Conservation (phyloP, 176 grass and related monocot species). For the Hyparrhenia diplandra region DNA sequence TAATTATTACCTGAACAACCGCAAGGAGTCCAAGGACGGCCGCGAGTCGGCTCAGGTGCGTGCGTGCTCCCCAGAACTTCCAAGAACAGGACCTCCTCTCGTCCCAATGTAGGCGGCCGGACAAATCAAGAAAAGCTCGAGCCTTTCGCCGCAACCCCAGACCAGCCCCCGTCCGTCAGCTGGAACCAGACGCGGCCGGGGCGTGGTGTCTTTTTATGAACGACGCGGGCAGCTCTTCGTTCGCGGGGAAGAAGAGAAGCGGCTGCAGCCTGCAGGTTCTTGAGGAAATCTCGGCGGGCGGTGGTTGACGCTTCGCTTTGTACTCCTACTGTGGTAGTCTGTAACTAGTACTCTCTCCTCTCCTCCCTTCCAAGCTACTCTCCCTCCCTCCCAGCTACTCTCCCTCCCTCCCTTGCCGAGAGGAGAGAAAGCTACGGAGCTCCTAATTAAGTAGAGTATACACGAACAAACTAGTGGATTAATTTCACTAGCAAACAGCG, state of each 20-base stretch:
- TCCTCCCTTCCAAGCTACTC: conserved; percentile 35
- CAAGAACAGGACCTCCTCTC: conserved; percentile 2
- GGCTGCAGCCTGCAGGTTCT: conserved; percentile 26
- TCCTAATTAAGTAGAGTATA: conserved; percentile 39
- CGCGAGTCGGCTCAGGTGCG: not conserved
- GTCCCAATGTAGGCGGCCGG: conserved; percentile 22
- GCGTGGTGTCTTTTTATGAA: not conserved
- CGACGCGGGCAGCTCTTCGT: too few relatives aligned
- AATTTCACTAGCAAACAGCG: too few relatives aligned
- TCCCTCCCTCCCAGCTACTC: conserved; percentile 33
- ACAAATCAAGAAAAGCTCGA: conserved; percentile 28
- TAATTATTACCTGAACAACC: conserved; percentile 34
- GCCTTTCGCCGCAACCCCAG: not conserved
- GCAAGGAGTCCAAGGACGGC: not conserved
- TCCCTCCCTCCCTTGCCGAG: too few relatives aligned
- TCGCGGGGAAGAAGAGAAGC: not conserved
- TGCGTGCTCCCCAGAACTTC: not conserved
- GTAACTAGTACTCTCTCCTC: not conserved
- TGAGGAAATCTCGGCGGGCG: conserved; percentile 18
- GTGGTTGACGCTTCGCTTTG: conserved; percentile 30
- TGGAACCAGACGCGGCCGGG: not conserved
- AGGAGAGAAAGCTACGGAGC: conserved; percentile 8
- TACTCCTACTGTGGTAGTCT: too few relatives aligned
- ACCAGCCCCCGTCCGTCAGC: not conserved
- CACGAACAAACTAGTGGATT: too few relatives aligned